Evolutionary conservation across 129 eudicot species (phyloP), one percentile per base, ranked within the genome.

Genomic region (Escallonia rubra): DNA sequence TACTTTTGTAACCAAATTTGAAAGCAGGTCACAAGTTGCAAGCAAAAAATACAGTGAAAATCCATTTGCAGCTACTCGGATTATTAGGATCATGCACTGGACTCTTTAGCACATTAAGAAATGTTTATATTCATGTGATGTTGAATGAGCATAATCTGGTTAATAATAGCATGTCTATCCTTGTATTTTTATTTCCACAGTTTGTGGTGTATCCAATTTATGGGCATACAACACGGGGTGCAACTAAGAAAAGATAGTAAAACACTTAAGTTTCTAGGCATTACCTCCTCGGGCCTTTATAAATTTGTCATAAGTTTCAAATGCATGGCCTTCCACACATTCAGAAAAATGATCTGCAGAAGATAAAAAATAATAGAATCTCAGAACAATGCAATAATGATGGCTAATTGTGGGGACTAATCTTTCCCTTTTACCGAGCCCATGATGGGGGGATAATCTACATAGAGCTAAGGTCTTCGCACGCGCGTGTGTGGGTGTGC

Each of bases 271-370:
- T 52, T 46, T 6, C 64, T 46, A 10, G 10, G 60, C 4, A 34
- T 10, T 81, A 90, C 97, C 99, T 94, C 84, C 94, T 70, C 81
- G 83, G 13, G 80, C 78, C 81, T 90, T 90, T 65, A 94, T 87
- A 65, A 87, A 94, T 64, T 94, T 89, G 83, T 94, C 96, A 67
- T 89, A 89, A 44, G 99, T 94, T 81, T 90, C 90, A 81, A 71
- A 94, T 12, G 97, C 97, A 75, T 90, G 99, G 69, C 65, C 55
- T 76, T 94, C 99, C 73, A 94, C 99, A 61, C 99, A 94, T 85
- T 94, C 99, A 13, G 97, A 94, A 68, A 94, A 87, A 76, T 94
- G 99, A 85, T 90, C 97, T 94, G 96, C 81, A 78, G 74, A 76
- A 49, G 13, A 8, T 4, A 69, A 38, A 49, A 56, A 75, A 39